Conservation (phyloP, 2,329 filamentous ascomycete species). For the Phaeoacremonium minimum region DNA sequence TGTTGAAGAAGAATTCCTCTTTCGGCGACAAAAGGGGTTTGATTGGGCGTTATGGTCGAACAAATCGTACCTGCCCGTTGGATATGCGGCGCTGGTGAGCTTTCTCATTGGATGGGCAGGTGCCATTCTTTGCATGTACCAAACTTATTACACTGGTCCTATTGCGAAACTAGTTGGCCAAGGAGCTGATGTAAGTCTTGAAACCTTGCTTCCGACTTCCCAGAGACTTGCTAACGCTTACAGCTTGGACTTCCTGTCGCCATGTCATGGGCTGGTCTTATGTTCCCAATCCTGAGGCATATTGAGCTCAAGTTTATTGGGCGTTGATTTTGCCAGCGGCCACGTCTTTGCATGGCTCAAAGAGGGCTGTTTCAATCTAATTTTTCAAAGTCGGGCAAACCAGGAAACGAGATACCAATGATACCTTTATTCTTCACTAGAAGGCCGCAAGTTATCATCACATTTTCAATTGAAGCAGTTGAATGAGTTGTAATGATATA, state of each 20-base stretch:
- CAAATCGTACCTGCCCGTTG: not conserved
- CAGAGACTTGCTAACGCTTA: not conserved
- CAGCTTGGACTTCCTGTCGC: not conserved
- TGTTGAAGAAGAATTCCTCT: constrained; percentile 1
- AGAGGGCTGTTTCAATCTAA: too few relatives aligned
- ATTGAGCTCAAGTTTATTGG: constrained; percentile 1
- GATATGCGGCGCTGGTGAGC: not conserved
- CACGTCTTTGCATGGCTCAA: too few relatives aligned
- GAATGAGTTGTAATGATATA: too few relatives aligned
- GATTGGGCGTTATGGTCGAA: constrained; percentile 1
- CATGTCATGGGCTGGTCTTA: not conserved
- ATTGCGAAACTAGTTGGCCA: not conserved
- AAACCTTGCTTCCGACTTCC: not conserved
- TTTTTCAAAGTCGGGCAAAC: too few relatives aligned
- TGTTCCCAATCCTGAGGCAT: not conserved
- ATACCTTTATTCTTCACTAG: too few relatives aligned
- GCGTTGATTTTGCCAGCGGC: too few relatives aligned
- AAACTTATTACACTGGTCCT: not conserved
- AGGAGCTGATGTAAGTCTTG: not conserved
- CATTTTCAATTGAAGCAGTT: too few relatives aligned
- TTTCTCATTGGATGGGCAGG: not conserved
- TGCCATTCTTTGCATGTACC: not conserved
- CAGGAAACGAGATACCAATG: too few relatives aligned
- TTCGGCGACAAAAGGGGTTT: not conserved
- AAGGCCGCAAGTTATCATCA: too few relatives aligned